These are phyloP conservation scores for Cytospora mali DNA, from an alignment of 2,329 filamentous ascomycete genomes.

Conservation along the genomic window DNA sequence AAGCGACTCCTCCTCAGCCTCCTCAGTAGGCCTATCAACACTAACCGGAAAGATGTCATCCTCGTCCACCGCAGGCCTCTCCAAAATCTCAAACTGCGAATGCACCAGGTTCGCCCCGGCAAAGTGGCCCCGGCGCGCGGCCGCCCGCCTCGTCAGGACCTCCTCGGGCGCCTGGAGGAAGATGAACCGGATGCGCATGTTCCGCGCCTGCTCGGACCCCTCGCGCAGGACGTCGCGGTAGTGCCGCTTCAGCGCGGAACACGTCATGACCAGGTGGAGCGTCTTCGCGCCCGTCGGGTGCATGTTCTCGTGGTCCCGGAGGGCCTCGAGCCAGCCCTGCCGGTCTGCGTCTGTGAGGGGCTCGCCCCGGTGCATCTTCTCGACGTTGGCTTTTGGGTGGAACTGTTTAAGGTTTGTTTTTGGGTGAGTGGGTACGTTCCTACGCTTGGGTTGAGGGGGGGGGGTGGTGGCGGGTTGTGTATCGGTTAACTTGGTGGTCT, in stretches of 20 bases:
- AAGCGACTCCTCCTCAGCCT: conserved; percentile 50
- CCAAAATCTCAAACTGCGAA: conserved; percentile 69
- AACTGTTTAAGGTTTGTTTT: conserved; percentile 44
- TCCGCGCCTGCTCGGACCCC: conserved; percentile 56
- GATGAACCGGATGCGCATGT: conserved; percentile 68
- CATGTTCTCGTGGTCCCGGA: conserved; percentile 53
- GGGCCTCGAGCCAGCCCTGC: conserved; percentile 73
- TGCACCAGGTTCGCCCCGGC: conserved; percentile 76
- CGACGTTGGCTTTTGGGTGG: conserved; percentile 64
- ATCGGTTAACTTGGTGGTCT: too few species aligned
- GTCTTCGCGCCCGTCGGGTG: conserved; percentile 43
- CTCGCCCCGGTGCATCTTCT: conserved; percentile 71
- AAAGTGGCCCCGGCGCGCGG: conserved; percentile 67
- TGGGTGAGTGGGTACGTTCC: background rate
- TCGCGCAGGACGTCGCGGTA: conserved; percentile 71
- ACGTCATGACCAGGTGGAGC: conserved; percentile 71
- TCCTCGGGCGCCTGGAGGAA: conserved; percentile 69
- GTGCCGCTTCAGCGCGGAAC: conserved; percentile 77
- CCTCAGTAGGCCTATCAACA: conserved; percentile 45
- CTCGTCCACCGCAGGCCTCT: conserved; percentile 55
- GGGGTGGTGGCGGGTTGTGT: conserved; percentile 23
- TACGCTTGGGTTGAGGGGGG: fast-evolving
- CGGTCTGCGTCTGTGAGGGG: conserved; percentile 75
- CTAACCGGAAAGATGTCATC: conserved; percentile 59
- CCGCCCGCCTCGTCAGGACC: conserved; percentile 63